Percentiles rank a stretch among this genome's conserved stretches.
Evolutionary conservation across 345 rosid genomes (phyloP).

Genomic region (Pugionium cornutum): DNA sequence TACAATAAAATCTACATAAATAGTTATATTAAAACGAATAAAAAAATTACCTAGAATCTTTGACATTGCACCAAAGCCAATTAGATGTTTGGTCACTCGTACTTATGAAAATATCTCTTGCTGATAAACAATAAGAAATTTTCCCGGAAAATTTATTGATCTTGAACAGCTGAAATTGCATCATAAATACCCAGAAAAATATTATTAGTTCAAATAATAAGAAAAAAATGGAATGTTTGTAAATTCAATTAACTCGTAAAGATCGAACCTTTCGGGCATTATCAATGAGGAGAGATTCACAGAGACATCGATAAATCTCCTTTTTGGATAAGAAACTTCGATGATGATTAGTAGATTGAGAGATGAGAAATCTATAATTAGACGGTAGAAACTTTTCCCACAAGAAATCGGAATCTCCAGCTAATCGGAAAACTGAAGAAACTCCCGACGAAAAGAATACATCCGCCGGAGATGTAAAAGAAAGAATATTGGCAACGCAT

Average conservation of each 20-base stretch:
- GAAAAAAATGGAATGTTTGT: background rate
- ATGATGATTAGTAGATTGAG: conserved; percentile 30
- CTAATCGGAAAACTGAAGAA: conserved; percentile 54
- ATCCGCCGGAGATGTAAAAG: conserved; percentile 65
- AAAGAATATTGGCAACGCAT: conserved; percentile 55
- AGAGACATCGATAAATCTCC: conserved; percentile 52
- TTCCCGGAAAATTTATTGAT: conserved; percentile 62
- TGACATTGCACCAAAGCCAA: conserved; percentile 59
- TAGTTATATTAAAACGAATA: background rate
- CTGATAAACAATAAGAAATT: conserved; percentile 53
- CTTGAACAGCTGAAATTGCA: conserved; percentile 51
- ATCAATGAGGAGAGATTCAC: conserved; percentile 52
- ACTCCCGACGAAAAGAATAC: conserved; percentile 49
- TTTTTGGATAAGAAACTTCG: conserved; percentile 53
- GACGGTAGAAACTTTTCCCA: conserved; percentile 67
- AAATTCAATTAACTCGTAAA: background rate
- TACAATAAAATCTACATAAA: background rate
- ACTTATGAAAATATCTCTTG: conserved; percentile 65
- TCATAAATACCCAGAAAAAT: background rate
- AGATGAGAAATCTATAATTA: conserved; percentile 37
- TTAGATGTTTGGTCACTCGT: conserved; percentile 48
- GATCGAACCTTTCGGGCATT: conserved; percentile 48
- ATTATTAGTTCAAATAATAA: background rate
- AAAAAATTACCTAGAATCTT: conserved; percentile 55
- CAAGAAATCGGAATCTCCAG: conserved; percentile 57